phyloP scores from a whole-genome alignment of 1,139 yeast species.

The Candida gigantensis region DNA sequence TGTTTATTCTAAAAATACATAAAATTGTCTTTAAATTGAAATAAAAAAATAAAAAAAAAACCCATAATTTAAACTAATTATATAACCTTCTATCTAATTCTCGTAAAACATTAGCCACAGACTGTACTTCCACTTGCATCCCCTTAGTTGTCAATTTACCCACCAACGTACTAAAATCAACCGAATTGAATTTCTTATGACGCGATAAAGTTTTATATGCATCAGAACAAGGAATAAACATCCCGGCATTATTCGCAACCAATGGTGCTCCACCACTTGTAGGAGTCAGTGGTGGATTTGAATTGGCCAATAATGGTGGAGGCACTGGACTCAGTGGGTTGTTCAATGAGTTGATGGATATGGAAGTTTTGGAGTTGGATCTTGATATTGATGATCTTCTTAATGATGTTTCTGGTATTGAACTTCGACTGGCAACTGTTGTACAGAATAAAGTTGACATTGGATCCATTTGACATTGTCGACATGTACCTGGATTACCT shows the following conservation, averaged over 20 bases:
- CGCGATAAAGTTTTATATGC: slow-evolving; percentile 84
- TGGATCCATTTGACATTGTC: slow-evolving; percentile 82
- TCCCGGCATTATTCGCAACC: slow-evolving; percentile 19
- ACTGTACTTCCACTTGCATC: slow-evolving; percentile 85
- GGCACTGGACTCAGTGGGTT: slow-evolving; percentile 24
- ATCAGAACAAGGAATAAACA: slow-evolving; percentile 83
- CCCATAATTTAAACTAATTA: slow-evolving; percentile 25
- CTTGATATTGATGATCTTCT: slow-evolving; percentile 13
- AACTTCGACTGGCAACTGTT: slow-evolving; percentile 63
- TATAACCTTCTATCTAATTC: slow-evolving; percentile 74
- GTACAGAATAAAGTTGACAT: slow-evolving; percentile 88
- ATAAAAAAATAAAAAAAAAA: neutral
- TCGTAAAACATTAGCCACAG: slow-evolving; percentile 79
- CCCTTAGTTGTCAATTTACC: slow-evolving; percentile 79
- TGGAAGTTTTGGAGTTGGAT: slow-evolving; percentile 16
- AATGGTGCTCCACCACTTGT: too few relatives aligned
- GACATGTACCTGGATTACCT: slow-evolving; percentile 86
- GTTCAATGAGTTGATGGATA: slow-evolving; percentile 14
- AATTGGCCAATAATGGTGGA: slow-evolving; percentile 11
- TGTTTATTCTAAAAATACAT: neutral
- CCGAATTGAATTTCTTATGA: slow-evolving; percentile 71
- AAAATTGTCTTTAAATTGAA: neutral
- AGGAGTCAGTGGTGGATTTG: slow-evolving; percentile 9
- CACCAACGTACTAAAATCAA: slow-evolving; percentile 72
- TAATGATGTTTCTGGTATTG: slow-evolving; percentile 9